These are phyloP conservation scores for Rhodocollybia butyracea DNA, from an alignment of 768 basidiomycete species.

Conservation along the genomic window DNA sequence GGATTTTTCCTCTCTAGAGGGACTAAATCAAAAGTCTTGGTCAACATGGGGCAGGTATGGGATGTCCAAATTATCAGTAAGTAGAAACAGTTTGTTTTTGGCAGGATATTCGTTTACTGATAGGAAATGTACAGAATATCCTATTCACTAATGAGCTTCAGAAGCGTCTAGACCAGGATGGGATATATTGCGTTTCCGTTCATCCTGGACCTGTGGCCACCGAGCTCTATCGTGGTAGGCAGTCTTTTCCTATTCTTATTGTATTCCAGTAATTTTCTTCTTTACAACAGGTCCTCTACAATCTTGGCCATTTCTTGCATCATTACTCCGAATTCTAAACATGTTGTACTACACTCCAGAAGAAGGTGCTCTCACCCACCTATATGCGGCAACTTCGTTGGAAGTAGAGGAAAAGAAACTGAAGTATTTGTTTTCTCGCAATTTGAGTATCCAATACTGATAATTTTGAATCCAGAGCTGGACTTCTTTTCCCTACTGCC, in stretches of 20 bases:
- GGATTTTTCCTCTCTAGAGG: neutral
- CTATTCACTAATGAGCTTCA: conserved; percentile 9
- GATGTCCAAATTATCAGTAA: conserved; percentile 1
- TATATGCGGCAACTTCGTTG: conserved; percentile 18
- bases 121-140: conserved; percentile 9
- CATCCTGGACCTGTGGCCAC: conserved; percentile 6
- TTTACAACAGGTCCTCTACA: neutral
- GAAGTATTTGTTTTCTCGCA: neutral
- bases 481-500: neutral
- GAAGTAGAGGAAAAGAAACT: conserved; percentile 12
- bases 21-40: neutral
- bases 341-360: neutral
- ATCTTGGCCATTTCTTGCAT: conserved; percentile 1
- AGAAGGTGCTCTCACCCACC: conserved; percentile 17
- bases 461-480: neutral
- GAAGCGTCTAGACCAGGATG: neutral
- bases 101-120: too few species aligned
- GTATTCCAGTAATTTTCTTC: too few species aligned
- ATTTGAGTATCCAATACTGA: neutral
- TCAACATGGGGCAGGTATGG: neutral
- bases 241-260: neutral
- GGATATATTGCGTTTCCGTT: conserved; percentile 9
- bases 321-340: neutral
- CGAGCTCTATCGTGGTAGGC: neutral
- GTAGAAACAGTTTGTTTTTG: neutral